Evolutionary conservation across 164 flowering plant genomes (phyloP).

Genomic region (Berberis thunbergii): DNA sequence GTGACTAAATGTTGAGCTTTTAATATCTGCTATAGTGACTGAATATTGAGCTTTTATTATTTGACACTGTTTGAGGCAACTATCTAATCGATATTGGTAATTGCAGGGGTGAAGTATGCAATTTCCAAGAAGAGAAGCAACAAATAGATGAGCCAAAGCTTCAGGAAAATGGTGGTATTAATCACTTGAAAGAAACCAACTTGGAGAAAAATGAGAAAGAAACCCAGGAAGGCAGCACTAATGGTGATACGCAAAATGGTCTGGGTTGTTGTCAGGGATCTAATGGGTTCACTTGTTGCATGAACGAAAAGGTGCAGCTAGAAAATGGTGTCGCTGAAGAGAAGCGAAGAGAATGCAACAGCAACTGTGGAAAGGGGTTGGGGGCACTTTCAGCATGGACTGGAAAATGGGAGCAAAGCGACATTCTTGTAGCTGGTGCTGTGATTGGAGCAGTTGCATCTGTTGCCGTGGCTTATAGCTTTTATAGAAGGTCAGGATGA

Average conservation of each 20-base stretch:
- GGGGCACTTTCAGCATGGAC: slow-evolving; percentile 27
- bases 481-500: slow-evolving; percentile 58
- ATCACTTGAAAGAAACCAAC: slow-evolving; percentile 24
- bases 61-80: too few species aligned
- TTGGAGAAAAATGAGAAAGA: slow-evolving; percentile 21
- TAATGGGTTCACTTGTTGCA: slow-evolving; percentile 66
- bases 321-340: slow-evolving; percentile 12
- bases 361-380: slow-evolving; percentile 9
- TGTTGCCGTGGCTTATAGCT: slow-evolving; percentile 63
- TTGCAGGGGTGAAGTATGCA: slow-evolving; percentile 86
- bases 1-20: too few species aligned
- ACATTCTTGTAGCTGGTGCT: slow-evolving; percentile 44
- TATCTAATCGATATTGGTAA: slow-evolving; percentile 3
- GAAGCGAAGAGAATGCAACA: slow-evolving; percentile 5
- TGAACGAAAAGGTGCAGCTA: slow-evolving; percentile 29
- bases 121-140: slow-evolving; percentile 22
- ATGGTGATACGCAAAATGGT: slow-evolving; percentile 16
- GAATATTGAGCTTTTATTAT: too few species aligned
- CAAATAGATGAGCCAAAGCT: slow-evolving; percentile 27
- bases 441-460: slow-evolving; percentile 75
- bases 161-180: slow-evolving; percentile 10
- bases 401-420: slow-evolving; percentile 51
- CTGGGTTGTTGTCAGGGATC: slow-evolving; percentile 72
- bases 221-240: slow-evolving; percentile 16
- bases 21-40: too few species aligned